phyloP scores from a whole-genome alignment of 2,329 filamentous ascomycete genomes.

The Parafenestella ontariensis region DNA sequence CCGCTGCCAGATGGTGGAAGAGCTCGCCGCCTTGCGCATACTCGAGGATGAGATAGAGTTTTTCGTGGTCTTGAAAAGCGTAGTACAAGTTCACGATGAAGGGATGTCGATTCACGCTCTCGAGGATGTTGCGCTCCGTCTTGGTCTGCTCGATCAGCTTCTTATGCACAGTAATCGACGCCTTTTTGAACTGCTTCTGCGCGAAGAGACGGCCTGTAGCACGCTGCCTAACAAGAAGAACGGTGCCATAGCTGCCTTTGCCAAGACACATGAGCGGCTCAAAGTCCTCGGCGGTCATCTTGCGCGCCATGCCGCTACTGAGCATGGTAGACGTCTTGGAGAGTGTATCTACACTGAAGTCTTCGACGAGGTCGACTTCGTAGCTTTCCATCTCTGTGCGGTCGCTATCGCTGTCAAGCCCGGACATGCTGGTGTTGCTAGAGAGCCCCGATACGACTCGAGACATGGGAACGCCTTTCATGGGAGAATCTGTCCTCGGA shows the following conservation, averaged over 20 bases:
- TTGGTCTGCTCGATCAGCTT: constrained; percentile 96
- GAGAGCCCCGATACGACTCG: constrained; percentile 53
- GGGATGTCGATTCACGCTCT: constrained; percentile 94
- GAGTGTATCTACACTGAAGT: constrained; percentile 73
- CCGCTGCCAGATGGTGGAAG: constrained; percentile 91
- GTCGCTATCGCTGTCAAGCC: constrained; percentile 69
- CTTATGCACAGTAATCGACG: constrained; percentile 92
- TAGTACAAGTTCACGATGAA: constrained; percentile 99
- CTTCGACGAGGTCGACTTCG: constrained; percentile 81
- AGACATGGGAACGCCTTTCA: constrained; percentile 50
- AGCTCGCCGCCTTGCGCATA: constrained; percentile 97
- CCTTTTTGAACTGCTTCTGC: constrained; percentile 99
- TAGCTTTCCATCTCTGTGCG: constrained; percentile 81
- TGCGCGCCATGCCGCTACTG: constrained; percentile 66
- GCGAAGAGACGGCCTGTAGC: constrained; percentile 89
- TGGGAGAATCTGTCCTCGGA: constrained; percentile 63
- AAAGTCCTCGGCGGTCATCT: constrained; percentile 93
- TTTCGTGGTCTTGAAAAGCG: constrained; percentile 97
- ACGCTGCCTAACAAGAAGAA: constrained; percentile 89
- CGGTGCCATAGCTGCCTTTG: constrained; percentile 95
- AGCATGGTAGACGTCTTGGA: constrained; percentile 45
- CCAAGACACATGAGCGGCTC: constrained; percentile 89
- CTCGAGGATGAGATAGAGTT: constrained; percentile 95
- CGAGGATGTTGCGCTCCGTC: constrained; percentile 92
- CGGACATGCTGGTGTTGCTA: constrained; percentile 63